Evolutionary conservation across 2,329 filamentous ascomycete genomes (phyloP), one percentile per base, ranked within the genome.

Genomic region (Cryphonectria nitschkei): DNA sequence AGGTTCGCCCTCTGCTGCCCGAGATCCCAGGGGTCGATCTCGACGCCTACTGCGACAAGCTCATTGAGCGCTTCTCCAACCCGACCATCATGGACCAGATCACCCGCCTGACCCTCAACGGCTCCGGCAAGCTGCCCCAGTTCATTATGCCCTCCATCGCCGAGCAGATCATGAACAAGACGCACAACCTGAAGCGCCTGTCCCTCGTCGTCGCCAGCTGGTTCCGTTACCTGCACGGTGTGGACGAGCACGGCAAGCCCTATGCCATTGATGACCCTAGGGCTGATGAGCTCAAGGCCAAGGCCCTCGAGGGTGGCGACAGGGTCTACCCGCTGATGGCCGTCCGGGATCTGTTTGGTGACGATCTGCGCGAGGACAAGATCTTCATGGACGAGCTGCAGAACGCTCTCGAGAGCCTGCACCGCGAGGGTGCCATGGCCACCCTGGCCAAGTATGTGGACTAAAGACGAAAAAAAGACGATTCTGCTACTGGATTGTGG

Each of bases 11-110:
- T 0, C 79, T 85, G 22, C 78, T 87, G 50, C 85, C 85, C 32
- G 81, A 80, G 9, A 87, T 87, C 52, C 79, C 81, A 0, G 85
- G 84, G 52, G 84, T 87, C 72, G 77, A 85, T 74, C 83, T 87
- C 67, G 84, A 87, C 74, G 74, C 84, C 74, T 87, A 87, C 78
- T 86, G 84, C 80, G 78, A 82, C 72, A 87, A 84, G 0, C 82
- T 87, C 61, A 82, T 87, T 72, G 84, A 85, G 77, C 85, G 85
- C 52, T 87, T 87, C 80, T 83, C 84, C 76, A 87, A 87, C 83
- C 84, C 85, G 0, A 86, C 85, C 68, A 86, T 87, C 75, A 86
- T 83, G 84, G 85, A 87, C 72, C 84, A 86, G 78, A 80, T 87
- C 69, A 82, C 84, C 54, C 85, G 85, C 52, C 79, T 87, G 72